phyloP scores from a whole-genome alignment of 192 early-diverging fungal species.

The Backusella tuberculispora region DNA sequence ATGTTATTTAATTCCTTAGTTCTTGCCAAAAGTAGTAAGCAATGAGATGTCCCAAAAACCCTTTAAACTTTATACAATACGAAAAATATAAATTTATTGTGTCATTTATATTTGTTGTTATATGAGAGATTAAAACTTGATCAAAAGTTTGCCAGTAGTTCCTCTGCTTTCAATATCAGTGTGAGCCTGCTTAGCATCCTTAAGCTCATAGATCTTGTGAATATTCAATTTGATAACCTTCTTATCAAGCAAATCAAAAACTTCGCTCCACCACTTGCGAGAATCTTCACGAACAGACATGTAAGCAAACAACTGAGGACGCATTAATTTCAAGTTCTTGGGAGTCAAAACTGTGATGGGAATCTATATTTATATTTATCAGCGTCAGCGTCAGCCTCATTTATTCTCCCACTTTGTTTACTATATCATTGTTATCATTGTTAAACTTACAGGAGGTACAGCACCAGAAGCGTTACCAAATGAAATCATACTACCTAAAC shows the following conservation, averaged over 20 bases:
- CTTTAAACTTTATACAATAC: too few relatives aligned
- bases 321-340: slow-evolving; percentile 75
- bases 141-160: slow-evolving; percentile 73
- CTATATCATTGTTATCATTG: neutral
- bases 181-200: slow-evolving; percentile 78
- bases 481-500: slow-evolving; percentile 75
- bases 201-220: slow-evolving; percentile 76
- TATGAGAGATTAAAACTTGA: slow-evolving; percentile 47
- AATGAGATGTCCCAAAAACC: too few relatives aligned
- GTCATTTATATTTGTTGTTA: neutral
- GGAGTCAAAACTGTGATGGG: slow-evolving; percentile 52
- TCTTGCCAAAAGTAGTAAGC: too few relatives aligned
- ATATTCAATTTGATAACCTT: slow-evolving; percentile 69
- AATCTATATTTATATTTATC: slow-evolving; percentile 18
- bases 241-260: slow-evolving; percentile 63
- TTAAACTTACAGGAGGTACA: slow-evolving; percentile 66
- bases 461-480: slow-evolving; percentile 93
- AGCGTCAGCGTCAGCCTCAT: too few relatives aligned
- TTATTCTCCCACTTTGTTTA: neutral
- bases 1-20: too few relatives aligned
- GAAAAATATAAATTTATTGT: too few relatives aligned
- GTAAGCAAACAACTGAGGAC: slow-evolving; percentile 78
- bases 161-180: slow-evolving; percentile 73
- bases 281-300: slow-evolving; percentile 71
- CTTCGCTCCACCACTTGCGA: slow-evolving; percentile 55